Evolutionary conservation across 108 stramenopile genomes (phyloP).

Genomic region (Schizochytrium sp.): DNA sequence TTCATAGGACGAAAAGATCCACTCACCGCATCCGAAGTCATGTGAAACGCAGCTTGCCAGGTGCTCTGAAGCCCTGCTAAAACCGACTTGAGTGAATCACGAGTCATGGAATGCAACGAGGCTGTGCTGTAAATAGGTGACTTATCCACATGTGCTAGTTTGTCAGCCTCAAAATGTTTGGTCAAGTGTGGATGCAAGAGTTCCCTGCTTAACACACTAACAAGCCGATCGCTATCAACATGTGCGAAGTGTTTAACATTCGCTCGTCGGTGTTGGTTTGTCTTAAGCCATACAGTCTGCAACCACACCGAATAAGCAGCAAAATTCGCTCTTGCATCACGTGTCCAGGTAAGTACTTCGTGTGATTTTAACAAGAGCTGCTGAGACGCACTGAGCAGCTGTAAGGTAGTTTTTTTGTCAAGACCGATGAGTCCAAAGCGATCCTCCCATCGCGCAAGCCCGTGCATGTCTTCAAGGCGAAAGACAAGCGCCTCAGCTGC

Average conservation of each 20-base stretch:
- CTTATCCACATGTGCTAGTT: background rate
- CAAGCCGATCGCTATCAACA: constrained; percentile 35
- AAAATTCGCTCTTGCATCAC: constrained; percentile 50
- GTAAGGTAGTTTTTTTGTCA: background rate
- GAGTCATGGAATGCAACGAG: background rate
- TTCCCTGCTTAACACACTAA: background rate
- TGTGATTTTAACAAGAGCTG: constrained; percentile 22
- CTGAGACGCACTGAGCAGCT: background rate
- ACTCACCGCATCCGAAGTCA: constrained; percentile 36
- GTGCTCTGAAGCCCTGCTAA: background rate
- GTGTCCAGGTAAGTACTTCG: constrained; percentile 11
- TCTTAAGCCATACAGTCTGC: constrained; percentile 45
- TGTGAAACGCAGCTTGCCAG: constrained; percentile 50
- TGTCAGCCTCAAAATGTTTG: constrained; percentile 36
- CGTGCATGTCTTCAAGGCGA: constrained; percentile 21
- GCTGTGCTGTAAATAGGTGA: constrained; percentile 10
- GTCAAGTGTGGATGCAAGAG: constrained; percentile 13
- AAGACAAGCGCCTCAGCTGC: constrained; percentile 48
- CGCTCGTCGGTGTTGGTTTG: constrained; percentile 34
- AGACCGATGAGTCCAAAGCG: constrained; percentile 1
- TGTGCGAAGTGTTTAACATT: constrained; percentile 45
- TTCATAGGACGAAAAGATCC: background rate
- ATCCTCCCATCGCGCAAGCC: constrained; percentile 48
- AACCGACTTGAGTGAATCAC: background rate
- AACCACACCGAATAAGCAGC: constrained; percentile 54